Base-by-base conservation (phyloP, 1,284 basidiomycete species). In the Sanghuangporus baumii region DNA sequence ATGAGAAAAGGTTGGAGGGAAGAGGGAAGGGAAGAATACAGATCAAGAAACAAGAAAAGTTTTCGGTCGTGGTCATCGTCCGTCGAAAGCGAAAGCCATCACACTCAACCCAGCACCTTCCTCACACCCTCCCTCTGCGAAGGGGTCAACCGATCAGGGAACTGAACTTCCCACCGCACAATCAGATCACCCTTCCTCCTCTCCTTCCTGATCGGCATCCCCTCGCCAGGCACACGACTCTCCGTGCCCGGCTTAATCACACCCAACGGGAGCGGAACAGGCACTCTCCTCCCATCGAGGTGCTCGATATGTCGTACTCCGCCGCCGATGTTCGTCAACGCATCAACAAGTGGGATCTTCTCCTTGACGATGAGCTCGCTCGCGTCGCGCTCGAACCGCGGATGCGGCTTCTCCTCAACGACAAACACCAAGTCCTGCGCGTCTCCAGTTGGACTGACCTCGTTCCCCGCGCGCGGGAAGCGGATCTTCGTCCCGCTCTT, bases 401-500 rank as follows among this genome's bases (percentile, higher is more conserved):
- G 75, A 72, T 97, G 91, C 6, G 88, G 86, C 75, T 95, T 96
- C 75, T 97, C 94, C 74, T 96, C 93, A 8, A 96, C 87, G 48
- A 96, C 85, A 71, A 97, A 96, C 12, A 92, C 90, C 23, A 97
- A 82, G 75, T 92, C 93, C 73, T 93, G 92, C 18, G 88, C 75
- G 65, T 92, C 91, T 5, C 91, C 85, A 36, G 69, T 76, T 4
- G 52, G 16, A n/a, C 81, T 75, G 64, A 85, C 83, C 71, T 97
- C 94, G 74, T 97, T 94, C 2, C 95, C 94, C 6, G 92, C 88
- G 20, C 84, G 83, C 0, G 91, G 86, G 75, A 95, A 98, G 62
- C 92, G 87, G 66, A 97, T 84, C 77, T 96, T 97, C 20, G 95
- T 98, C 1, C 95, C 95, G 67, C 84, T 83, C 78, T 91, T 91